Base-by-base conservation (phyloP, 2,329 filamentous ascomycete genomes). In the Pseudogymnoascus sp. region DNA sequence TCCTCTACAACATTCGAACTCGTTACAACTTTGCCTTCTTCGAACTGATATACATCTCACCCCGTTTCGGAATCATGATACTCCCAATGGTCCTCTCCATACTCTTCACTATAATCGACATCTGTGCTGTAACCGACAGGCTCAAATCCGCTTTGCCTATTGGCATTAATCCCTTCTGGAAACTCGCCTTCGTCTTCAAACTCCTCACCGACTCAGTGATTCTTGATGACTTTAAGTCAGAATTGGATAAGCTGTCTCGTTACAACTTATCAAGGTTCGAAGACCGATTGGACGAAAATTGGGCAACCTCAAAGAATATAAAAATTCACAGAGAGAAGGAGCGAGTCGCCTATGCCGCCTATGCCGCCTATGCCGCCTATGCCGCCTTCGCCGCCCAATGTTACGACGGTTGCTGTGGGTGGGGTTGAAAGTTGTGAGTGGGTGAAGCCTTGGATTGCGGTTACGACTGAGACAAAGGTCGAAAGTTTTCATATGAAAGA, bases 121-220 rank as follows among this genome's bases (percentile, higher is more conserved):
- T 87, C 11, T 77, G 84, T 14, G 82, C 83, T 8, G 85, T 88
- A 0, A 83, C 84, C 0, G 75, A 76, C 3, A 80, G 77, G 0
- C 77, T 85, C 19, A 23, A 45, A 19, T 23, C 41, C 4, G 21
- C 4, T 16, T 21, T 45, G 4, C 41, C 23, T 68, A 78, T 0
- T 77, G 84, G 84, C n/a, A 82, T 88, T 69, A 85, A 88, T 69
- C 85, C 85, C 0, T 88, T 86, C 72, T 88, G 85, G 85, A 84
- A 79, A 71, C 71, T 86, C 10, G 80, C 82, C 0, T 84, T 86
- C 54, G 81, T 87, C 21, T 87, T 87, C 78, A 88, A 88, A 74
- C 88, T 86, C 66, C 78, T 88, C 57, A 87, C 85, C 19, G 86
- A 89, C 70, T 85, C 82, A 0, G 84, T 89, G 62, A 81, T 89